These are phyloP conservation scores for Leishmania lainsoni DNA, from an alignment of 208 protist species.

Conservation along the genomic window DNA sequence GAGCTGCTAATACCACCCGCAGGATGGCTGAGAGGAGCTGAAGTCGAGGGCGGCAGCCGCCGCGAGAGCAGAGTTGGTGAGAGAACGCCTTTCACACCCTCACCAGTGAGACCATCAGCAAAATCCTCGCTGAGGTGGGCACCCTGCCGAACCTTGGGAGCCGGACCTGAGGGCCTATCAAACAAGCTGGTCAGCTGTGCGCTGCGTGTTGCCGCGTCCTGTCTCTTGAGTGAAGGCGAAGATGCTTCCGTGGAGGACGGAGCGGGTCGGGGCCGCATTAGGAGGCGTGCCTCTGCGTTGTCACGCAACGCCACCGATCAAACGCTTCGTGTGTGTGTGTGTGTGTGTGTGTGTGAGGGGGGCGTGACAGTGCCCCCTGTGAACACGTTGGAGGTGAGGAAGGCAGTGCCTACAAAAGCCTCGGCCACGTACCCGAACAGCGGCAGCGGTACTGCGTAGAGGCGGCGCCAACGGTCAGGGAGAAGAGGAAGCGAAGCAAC, in stretches of 20 bases:
- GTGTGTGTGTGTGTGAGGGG: not conserved
- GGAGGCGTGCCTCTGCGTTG: not conserved
- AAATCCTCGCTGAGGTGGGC: not conserved
- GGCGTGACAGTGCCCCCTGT: too few relatives aligned
- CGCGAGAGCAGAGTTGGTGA: not conserved
- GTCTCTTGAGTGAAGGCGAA: not conserved
- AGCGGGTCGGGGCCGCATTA: not conserved
- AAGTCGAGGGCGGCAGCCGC: not conserved
- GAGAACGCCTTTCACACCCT: not conserved
- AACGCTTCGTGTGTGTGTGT: not conserved
- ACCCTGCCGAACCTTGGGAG: not conserved
- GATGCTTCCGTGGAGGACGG: not conserved
- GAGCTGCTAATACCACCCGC: not conserved
- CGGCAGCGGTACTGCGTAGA: not conserved
- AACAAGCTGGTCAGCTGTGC: constrained; percentile 18
- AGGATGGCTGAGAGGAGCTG: not conserved
- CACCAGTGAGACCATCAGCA: not conserved
- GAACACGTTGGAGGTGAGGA: not conserved
- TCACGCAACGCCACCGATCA: not conserved
- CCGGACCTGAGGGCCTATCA: constrained; percentile 10
- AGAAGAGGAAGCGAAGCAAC: not conserved
- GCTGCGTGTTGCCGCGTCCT: constrained; percentile 15
- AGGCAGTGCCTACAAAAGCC: not conserved
- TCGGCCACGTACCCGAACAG: not conserved
- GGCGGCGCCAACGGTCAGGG: not conserved